phyloP scores from a whole-genome alignment of 2,329 filamentous ascomycete genomes.

The Chrysoporthe puriensis region DNA sequence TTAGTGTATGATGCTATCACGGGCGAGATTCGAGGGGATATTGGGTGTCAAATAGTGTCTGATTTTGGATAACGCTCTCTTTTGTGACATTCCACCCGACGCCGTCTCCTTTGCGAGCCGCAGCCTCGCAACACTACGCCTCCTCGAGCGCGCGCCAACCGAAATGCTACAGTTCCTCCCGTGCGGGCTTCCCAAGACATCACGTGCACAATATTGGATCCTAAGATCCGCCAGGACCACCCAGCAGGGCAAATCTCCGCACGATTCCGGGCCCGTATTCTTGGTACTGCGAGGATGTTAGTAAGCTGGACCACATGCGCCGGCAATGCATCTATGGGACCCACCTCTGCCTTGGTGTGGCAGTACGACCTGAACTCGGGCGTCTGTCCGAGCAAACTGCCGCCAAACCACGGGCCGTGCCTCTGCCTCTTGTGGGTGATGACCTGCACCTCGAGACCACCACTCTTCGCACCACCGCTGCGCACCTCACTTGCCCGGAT shows the following conservation, averaged over 20 bases:
- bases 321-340: neutral
- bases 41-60: neutral
- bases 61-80: conserved; percentile 10
- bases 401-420: conserved; percentile 98
- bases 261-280: conserved; percentile 97
- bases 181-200: neutral
- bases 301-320: conserved; percentile 29
- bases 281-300: conserved; percentile 68
- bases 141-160: neutral
- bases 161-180: neutral
- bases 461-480: conserved; percentile 90
- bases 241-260: conserved; percentile 88
- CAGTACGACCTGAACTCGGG: conserved; percentile 99
- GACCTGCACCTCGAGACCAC: conserved; percentile 94
- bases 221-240: conserved; percentile 83
- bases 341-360: conserved; percentile 82
- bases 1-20: neutral
- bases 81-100: conserved; percentile 5
- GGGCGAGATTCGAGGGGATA: neutral
- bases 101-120: conserved; percentile 1
- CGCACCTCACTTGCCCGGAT: conserved; percentile 90
- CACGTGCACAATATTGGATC: neutral
- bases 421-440: conserved; percentile 97
- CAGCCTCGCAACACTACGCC: neutral
- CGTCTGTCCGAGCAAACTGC: conserved; percentile 93